Conservation (phyloP, 2,329 filamentous ascomycete genomes). For the Fusarium pseudoanthophilum region DNA sequence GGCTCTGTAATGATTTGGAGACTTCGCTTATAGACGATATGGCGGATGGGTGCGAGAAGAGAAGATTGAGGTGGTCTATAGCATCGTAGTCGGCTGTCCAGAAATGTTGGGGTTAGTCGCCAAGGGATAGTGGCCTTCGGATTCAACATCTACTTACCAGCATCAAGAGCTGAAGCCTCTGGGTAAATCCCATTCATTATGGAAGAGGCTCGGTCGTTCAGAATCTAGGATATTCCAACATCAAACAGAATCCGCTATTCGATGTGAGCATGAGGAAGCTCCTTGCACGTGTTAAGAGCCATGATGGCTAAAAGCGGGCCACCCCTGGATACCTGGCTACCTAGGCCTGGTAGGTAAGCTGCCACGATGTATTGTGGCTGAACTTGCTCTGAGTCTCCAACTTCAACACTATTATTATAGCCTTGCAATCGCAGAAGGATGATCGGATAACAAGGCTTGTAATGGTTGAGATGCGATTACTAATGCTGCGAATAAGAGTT, state of each 20-base stretch:
- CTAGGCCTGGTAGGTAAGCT: background rate
- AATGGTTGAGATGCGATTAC: constrained; percentile 16
- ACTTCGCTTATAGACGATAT: constrained; percentile 81
- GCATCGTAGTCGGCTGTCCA: constrained; percentile 82
- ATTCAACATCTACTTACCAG: constrained; percentile 51
- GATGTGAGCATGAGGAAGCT: constrained; percentile 26
- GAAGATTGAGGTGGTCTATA: constrained; percentile 89
- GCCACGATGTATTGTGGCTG: constrained; percentile 30
- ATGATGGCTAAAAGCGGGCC: constrained; percentile 44
- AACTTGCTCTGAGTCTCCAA: constrained; percentile 19
- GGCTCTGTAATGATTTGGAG: constrained; percentile 75
- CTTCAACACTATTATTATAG: background rate
- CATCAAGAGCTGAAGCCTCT: constrained; percentile 55
- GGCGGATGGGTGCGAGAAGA: constrained; percentile 91
- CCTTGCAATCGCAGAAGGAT: background rate
- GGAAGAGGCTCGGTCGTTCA: background rate
- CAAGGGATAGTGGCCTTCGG: constrained; percentile 16
- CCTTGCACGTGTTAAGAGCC: constrained; percentile 45
- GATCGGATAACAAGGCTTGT: background rate
- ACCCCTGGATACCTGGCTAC: background rate
- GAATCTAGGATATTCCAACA: constrained; percentile 11
- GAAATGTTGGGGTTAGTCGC: constrained; percentile 33
- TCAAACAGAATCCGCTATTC: background rate
- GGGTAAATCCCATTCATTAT: constrained; percentile 55
- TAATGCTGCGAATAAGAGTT: constrained; percentile 16